A percentile compares a stretch with the other conserved stretches of the same genome.
phyloP scores from a whole-genome alignment of 441 rosid species.

The Arabidopsis lyrata region DNA sequence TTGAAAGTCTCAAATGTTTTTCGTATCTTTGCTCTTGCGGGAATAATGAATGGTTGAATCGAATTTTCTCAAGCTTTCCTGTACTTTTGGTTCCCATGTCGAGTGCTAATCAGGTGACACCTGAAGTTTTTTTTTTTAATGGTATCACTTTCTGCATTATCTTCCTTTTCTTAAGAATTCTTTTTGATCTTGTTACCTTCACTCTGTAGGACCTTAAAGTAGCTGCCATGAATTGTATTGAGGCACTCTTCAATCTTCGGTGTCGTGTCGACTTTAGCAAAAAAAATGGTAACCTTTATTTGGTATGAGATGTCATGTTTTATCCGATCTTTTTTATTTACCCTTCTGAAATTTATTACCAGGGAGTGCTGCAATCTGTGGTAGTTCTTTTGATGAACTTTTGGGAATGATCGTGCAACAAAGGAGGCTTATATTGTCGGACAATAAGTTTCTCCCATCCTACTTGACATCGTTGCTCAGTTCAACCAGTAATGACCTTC shows the following conservation, averaged over 20 bases:
- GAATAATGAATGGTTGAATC: constrained; percentile 60
- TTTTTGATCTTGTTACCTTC: constrained; percentile 25
- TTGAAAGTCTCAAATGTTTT: constrained; percentile 85
- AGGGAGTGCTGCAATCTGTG: constrained; percentile 81
- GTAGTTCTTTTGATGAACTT: constrained; percentile 72
- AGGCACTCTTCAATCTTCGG: constrained; percentile 64
- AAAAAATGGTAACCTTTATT: constrained; percentile 78
- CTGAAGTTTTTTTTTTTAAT: constrained; percentile 15
- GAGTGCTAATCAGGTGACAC: constrained; percentile 74
- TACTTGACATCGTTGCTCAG: constrained; percentile 82
- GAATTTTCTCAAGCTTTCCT: constrained; percentile 79
- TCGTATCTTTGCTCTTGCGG: constrained; percentile 70
- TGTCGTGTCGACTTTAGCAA: constrained; percentile 76
- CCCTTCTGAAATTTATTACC: constrained; percentile 40
- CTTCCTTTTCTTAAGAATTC: constrained; percentile 4
- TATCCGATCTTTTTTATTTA: constrained; percentile 18
- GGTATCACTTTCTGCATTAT: constrained; percentile 11
- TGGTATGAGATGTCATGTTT: constrained; percentile 18
- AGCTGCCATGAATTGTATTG: constrained; percentile 89
- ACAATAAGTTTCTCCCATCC: constrained; percentile 78
- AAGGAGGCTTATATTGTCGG: constrained; percentile 79
- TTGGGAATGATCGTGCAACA: constrained; percentile 85
- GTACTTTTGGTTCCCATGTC: constrained; percentile 82
- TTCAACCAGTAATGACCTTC: constrained; percentile 61
- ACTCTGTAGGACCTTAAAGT: constrained; percentile 69